Percentiles rank a stretch among this genome's conserved stretches.
These are phyloP conservation scores for Chrysoporthe austroafricana DNA, from an alignment of 2,329 filamentous ascomycete species.

Conservation along the genomic window DNA sequence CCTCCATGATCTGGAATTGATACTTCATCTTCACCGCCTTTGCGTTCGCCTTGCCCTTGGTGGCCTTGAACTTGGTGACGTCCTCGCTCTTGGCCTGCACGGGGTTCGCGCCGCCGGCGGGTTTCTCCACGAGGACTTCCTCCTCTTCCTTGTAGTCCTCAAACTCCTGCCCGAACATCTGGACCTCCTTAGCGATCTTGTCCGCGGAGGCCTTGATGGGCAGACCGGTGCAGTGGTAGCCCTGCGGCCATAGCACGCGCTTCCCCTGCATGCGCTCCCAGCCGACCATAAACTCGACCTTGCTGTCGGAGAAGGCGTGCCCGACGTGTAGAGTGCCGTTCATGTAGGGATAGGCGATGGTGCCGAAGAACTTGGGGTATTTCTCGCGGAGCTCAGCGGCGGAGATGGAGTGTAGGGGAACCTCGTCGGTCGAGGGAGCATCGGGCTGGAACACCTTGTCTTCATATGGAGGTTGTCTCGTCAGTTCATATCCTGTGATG, in stretches of 20 bases:
- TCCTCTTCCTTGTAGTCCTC: constrained; percentile 72
- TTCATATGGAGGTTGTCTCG: neutral
- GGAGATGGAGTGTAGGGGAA: constrained; percentile 74
- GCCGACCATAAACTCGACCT: constrained; percentile 89
- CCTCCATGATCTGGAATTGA: constrained; percentile 88
- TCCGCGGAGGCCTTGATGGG: constrained; percentile 97
- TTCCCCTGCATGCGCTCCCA: constrained; percentile 91
- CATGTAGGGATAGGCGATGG: constrained; percentile 50
- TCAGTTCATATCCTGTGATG: neutral
- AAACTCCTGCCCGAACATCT: constrained; percentile 86
- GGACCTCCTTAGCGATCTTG: constrained; percentile 88
- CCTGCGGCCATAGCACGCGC: constrained; percentile 83
- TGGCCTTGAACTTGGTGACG: constrained; percentile 86
- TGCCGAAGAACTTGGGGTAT: constrained; percentile 88
- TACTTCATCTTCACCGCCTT: constrained; percentile 96
- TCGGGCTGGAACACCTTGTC: constrained; percentile 81
- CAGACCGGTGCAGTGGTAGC: constrained; percentile 97
- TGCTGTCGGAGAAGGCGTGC: constrained; percentile 88
- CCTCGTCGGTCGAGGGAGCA: constrained; percentile 74
- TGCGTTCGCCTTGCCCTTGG: constrained; percentile 88
- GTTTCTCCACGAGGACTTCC: constrained; percentile 52
- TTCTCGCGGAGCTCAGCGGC: constrained; percentile 77
- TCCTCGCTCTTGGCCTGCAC: constrained; percentile 68
- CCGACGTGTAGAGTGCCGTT: constrained; percentile 89
- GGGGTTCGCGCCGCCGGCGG: constrained; percentile 65